phyloP scores from a whole-genome alignment of 202 grass and related monocot species.

The Alloteropsis angusta region DNA sequence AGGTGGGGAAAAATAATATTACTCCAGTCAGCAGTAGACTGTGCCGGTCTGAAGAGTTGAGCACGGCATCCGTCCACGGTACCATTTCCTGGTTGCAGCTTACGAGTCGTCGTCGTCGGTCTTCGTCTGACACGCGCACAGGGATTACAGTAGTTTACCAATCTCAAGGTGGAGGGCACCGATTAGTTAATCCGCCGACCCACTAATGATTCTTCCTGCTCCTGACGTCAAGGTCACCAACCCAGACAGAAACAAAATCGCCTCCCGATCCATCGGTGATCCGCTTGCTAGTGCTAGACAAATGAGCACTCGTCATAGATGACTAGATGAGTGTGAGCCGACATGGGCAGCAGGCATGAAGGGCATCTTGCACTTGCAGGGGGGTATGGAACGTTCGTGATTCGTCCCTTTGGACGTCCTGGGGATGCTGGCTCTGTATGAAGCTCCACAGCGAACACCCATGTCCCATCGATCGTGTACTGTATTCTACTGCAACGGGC shows the following conservation, averaged over 20 bases:
- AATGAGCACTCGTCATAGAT: too few species aligned
- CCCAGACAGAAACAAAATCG: neutral
- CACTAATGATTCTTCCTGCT: neutral
- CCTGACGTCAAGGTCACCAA: neutral
- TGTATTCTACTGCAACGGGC: neutral
- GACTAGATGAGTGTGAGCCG: too few species aligned
- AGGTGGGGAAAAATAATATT: too few species aligned
- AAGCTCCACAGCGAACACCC: neutral
- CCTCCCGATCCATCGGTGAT: neutral
- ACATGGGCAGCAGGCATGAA: neutral
- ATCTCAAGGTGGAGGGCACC: neutral
- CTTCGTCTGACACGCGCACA: neutral
- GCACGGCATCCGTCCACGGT: conserved; percentile 24
- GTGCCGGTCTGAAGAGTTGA: neutral
- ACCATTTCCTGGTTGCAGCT: neutral
- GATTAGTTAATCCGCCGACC: neutral
- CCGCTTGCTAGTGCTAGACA: neutral
- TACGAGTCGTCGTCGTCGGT: neutral
- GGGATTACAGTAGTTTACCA: neutral
- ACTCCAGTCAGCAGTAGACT: too few species aligned
- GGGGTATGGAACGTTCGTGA: neutral
- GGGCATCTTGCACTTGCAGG: too few species aligned
- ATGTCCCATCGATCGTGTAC: neutral
- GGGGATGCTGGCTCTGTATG: neutral
- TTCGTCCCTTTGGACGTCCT: neutral